Evolutionary conservation across 805 yeast genomes (phyloP), one percentile per base, ranked within the genome.

Genomic region (Saccharomycopsis amapae): DNA sequence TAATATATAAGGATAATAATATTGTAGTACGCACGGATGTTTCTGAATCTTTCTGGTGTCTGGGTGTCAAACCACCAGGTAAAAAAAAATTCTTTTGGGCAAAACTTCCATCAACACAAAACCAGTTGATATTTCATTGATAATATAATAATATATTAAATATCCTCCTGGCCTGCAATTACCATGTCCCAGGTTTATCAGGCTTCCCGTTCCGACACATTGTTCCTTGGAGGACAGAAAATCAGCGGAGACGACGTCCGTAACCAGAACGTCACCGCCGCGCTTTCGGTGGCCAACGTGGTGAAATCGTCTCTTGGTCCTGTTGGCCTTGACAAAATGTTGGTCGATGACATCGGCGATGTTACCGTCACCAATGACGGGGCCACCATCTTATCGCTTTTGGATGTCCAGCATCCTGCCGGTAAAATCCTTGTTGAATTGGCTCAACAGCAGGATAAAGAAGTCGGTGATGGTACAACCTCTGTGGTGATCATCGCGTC

Each of bases 291-390:
- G 43, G 86, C 97, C 10, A 81, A 89, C 28, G 87, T 93, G 38
- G 89, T 85, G 52, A 89, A 89, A 63, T 81, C 96, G 12, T 89
- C 97, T 1, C 70, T 93, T 47, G 99, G 99, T 3, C 99, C 99
- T 6, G 97, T 93, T 30, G 99, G 99, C 23, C 73, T 93, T 44
- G 99, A 93, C 68, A 93, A 93, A 69, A 93, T 93, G 96, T 74
- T 93, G 40, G 99, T 93, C 33, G 99, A 93, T 65, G 98, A 93
- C 60, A 94, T 93, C 66, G 98, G 98, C 53, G 98, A 94, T 66
- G 97, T 93, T 38, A 89, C 96, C 4, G 97, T 93, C 42, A 93
- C 99, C 38, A 93, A 93, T 66, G 99, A 93, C 65, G 99, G 99
- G 55, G 98, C 99, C 49, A 93, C 98, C 3, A 93, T 93, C 58